Evolutionary conservation across 768 basidiomycete genomes (phyloP), one percentile per base, ranked within the genome.

Genomic region (Mycena metata): DNA sequence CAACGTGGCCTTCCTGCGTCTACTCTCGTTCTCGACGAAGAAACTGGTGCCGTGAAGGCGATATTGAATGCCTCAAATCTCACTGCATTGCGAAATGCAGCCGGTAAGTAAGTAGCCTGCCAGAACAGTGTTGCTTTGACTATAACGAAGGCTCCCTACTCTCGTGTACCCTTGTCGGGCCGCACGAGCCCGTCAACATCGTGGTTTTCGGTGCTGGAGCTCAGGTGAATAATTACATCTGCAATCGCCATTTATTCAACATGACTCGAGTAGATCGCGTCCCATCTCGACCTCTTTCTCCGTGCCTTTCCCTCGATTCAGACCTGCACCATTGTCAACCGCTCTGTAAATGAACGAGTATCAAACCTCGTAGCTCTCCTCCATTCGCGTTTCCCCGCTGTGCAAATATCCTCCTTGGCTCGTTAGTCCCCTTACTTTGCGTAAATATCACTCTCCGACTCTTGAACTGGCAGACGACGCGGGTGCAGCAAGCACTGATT

Each of bases 31-130:
- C 73, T 97, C 12, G 90, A 96, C 74, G 92, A 94, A 69, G 72
- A 67, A 2, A 89, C 87, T 0, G 95, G 95, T 1, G 79, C 81
- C 0, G 85, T 90, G n/a, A 90, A 85, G 69, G 94, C 92, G 0
- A 79, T 96, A 39, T 79, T 97, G 21, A 96, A 96, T 74, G 91
- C 95, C 1, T 82, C 90, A 33, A 84, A 83, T 43, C 79, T 96
- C 72, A 96, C 96, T 2, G 92, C 95, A 7, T 78, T 95, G 35
- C 79, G 96, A 47, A 97, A 92, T 64, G 94, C 94, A 57, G 92
- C 92, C 69, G 92, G 94, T 91, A 67, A 61, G 60, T 19, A 2
- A 35, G 8, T 33, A 35, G 8, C 30, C 12, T 47, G 30, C 19
- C 24, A 19, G 26, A 11, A 30, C 33, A 78, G 49, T 30, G 49